A percentile compares a stretch with the other conserved stretches of the same genome.
Conservation (phyloP, 1,139 yeast species). For the Hyphopichia khmerensis region DNA sequence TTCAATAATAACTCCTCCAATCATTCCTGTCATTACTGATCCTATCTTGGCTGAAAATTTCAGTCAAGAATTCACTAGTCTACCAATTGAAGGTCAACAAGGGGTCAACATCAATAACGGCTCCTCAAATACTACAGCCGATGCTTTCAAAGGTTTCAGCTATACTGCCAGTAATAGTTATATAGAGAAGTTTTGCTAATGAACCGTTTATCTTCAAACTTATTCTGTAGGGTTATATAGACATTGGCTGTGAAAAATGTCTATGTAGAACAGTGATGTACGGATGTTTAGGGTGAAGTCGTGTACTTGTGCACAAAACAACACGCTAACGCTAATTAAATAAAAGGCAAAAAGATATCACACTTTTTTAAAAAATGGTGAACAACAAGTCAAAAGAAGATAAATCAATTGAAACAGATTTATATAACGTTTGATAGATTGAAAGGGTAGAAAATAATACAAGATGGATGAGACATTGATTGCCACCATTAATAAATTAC, state of each 20-base stretch:
- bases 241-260: neutral
- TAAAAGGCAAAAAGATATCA: neutral
- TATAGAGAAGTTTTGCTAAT: constrained; percentile 15
- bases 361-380: neutral
- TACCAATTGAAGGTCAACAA: constrained; percentile 16
- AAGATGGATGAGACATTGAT: constrained; percentile 88
- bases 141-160: constrained; percentile 25
- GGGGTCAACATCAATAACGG: constrained; percentile 9
- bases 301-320: too few species aligned
- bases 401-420: neutral
- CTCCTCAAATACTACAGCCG: neutral
- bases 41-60: constrained; percentile 36
- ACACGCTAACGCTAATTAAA: too few species aligned
- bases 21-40: constrained; percentile 33
- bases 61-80: constrained; percentile 27
- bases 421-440: neutral
- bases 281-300: too few species aligned
- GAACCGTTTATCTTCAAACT: too few species aligned
- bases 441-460: neutral
- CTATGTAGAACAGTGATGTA: too few species aligned
- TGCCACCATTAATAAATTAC: constrained; percentile 87
- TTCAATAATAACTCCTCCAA: constrained; percentile 22
- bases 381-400: too few species aligned
- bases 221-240: too few species aligned
- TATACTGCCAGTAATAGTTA: constrained; percentile 30